Evolutionary conservation across 148 eudicot species (phyloP), one percentile per base, ranked within the genome.

Genomic region (Diospyros lotus): DNA sequence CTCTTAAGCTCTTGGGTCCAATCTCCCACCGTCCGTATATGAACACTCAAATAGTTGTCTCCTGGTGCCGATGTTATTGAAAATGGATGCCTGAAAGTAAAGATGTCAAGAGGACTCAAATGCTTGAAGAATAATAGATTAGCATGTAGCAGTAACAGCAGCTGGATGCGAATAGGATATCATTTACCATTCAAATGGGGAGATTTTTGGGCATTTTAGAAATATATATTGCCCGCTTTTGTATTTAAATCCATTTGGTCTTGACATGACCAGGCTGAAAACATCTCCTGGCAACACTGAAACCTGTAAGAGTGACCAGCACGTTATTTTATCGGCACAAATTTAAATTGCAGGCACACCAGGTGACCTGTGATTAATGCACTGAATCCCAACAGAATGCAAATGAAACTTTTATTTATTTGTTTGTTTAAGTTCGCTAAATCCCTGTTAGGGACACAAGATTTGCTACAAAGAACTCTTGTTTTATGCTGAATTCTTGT

Each of bases 41-140:
- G 98, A 79, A 96, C 91, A 50, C 99, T 96, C 38, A 96, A 79
- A 84, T 84, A 83, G 82, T 87, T 76, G 69, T 96, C 98, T 52
- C 98, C 97, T 75, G 99, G 98, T 66, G 99, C 94, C 15, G 99
- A 95, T 59, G 97, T 95, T 66, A 95, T 89, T 60, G 99, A 95
- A 84, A 95, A 95, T 8, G 99, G 99, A 80, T 95, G 99, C 99
- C 99, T 95, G 80, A 13, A 79, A 72, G n/a, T n/a, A n/a, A n/a
- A 78, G 69, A 76, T 72, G 42, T 80, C 51, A 40, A 41, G 42
- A 67, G 48, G 44, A 10, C 48, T 72, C 68, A 61, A 69, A 12
- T 79, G 48, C 61, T 64, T 45, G 17, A 64, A 68, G 54, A 18
- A 70, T 46, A 58, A 73, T 66, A 14, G 15, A 6, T 9, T 50